Evolutionary conservation across 1,139 yeast genomes (phyloP).

Genomic region (Hemisphaericaspora lyxosophila): DNA sequence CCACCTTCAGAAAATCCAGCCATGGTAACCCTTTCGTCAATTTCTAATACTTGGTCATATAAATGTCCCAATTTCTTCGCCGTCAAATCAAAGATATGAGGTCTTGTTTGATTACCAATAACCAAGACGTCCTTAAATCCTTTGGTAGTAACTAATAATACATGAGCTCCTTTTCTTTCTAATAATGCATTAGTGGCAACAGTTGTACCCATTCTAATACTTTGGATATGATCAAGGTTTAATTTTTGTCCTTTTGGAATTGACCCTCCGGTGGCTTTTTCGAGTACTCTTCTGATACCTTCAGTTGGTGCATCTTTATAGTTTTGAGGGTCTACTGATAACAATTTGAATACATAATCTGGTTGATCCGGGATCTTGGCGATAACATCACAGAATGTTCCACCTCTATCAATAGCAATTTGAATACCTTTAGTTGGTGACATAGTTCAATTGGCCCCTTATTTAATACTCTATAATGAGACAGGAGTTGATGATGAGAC

Average conservation of each 20-base stretch:
- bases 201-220: conserved; percentile 41
- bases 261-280: conserved; percentile 46
- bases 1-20: conserved; percentile 44
- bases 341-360: conserved; percentile 55
- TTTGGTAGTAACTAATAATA: conserved; percentile 50
- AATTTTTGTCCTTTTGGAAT: conserved; percentile 47
- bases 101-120: conserved; percentile 44
- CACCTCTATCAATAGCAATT: conserved; percentile 60
- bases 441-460: not conserved
- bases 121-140: conserved; percentile 50
- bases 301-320: conserved; percentile 89
- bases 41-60: conserved; percentile 35
- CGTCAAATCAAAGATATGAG: conserved; percentile 38
- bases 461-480: not conserved
- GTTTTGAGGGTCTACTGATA: conserved; percentile 85
- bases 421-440: conserved; percentile 19
- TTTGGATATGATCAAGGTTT: conserved; percentile 28
- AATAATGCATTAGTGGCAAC: conserved; percentile 43
- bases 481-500: not conserved
- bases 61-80: conserved; percentile 38
- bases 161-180: conserved; percentile 53
- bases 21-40: conserved; percentile 45
- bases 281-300: conserved; percentile 79
- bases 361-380: conserved; percentile 47
- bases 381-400: conserved; percentile 84